phyloP scores from a whole-genome alignment of 257 asterid species.

The Rhazya stricta region DNA sequence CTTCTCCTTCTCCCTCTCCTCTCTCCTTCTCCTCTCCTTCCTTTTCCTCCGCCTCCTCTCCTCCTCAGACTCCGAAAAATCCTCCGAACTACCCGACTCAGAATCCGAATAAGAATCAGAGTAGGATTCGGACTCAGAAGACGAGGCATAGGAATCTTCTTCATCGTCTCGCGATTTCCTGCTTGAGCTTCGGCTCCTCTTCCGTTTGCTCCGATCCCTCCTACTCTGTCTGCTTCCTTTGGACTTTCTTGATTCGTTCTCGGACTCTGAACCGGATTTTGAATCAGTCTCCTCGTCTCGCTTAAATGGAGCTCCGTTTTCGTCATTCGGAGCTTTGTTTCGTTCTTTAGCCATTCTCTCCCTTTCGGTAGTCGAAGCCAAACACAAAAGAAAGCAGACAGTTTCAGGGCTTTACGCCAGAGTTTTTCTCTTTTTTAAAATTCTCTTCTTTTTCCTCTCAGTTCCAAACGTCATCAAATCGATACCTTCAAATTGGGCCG shows the following conservation, averaged over 20 bases:
- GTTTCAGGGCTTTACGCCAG: too few relatives aligned
- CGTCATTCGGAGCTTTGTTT: constrained; percentile 36
- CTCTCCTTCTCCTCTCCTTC: constrained; percentile 36
- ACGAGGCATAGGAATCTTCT: constrained; percentile 43
- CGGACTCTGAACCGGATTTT: constrained; percentile 35
- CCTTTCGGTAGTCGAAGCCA: neutral
- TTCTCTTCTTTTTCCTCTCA: too few relatives aligned
- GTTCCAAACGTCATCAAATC: too few relatives aligned
- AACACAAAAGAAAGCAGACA: too few relatives aligned
- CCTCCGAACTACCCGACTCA: constrained; percentile 29
- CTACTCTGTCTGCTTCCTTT: constrained; percentile 17
- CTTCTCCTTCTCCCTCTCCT: constrained; percentile 44
- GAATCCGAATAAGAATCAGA: constrained; percentile 26
- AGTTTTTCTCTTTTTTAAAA: too few relatives aligned
- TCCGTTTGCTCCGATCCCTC: constrained; percentile 32
- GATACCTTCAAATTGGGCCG: too few relatives aligned
- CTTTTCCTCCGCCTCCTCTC: constrained; percentile 46
- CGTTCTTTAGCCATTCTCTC: constrained; percentile 47
- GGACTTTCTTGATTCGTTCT: constrained; percentile 13
- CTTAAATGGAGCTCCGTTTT: constrained; percentile 42
- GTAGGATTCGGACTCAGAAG: constrained; percentile 43
- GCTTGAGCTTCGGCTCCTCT: constrained; percentile 34
- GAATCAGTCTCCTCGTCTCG: constrained; percentile 36
- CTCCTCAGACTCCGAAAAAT: constrained; percentile 20
- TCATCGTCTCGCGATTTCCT: constrained; percentile 48